A percentile compares a stretch with the other conserved stretches of the same genome.
Evolutionary conservation across 352 stramenopile species (phyloP).

Genomic region (Phytopythium chamaehyphon): DNA sequence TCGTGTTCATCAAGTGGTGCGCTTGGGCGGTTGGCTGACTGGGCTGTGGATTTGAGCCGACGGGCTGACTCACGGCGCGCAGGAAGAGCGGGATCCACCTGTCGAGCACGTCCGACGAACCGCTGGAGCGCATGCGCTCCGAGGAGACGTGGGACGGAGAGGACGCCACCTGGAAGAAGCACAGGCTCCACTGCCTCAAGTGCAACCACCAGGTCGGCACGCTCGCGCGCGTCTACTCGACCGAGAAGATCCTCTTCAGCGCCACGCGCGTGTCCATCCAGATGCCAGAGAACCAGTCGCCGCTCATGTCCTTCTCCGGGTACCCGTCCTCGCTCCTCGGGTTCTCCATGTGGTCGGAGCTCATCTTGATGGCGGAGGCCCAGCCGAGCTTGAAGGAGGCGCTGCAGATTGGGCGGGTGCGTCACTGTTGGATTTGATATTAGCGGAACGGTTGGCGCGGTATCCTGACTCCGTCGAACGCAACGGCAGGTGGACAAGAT

Average conservation of each 20-base stretch:
- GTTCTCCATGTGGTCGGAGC: constrained; percentile 75
- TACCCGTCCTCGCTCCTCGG: constrained; percentile 70
- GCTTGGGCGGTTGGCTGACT: background rate
- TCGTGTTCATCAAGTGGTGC: constrained; percentile 79
- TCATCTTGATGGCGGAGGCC: constrained; percentile 73
- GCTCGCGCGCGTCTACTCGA: constrained; percentile 53
- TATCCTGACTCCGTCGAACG: background rate
- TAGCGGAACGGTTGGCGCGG: no score
- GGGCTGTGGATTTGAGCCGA: background rate
- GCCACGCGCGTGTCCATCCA: constrained; percentile 59
- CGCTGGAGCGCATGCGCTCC: constrained; percentile 50
- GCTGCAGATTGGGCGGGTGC: constrained; percentile 52
- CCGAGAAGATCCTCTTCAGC: constrained; percentile 72
- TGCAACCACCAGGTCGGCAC: constrained; percentile 61
- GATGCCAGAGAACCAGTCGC: constrained; percentile 66
- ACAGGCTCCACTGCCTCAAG: constrained; percentile 64
- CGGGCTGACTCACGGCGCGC: no score
- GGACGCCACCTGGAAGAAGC: constrained; percentile 45
- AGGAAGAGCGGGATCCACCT: constrained; percentile 72
- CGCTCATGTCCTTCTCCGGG: constrained; percentile 64
- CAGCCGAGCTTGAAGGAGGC: constrained; percentile 63
- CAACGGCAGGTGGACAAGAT: constrained; percentile 52
- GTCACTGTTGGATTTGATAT: background rate
- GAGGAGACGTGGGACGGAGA: constrained; percentile 33
- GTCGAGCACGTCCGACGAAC: constrained; percentile 57